These are phyloP conservation scores for Arctium lappa DNA, from an alignment of 129 eudicot genomes.

Conservation along the genomic window DNA sequence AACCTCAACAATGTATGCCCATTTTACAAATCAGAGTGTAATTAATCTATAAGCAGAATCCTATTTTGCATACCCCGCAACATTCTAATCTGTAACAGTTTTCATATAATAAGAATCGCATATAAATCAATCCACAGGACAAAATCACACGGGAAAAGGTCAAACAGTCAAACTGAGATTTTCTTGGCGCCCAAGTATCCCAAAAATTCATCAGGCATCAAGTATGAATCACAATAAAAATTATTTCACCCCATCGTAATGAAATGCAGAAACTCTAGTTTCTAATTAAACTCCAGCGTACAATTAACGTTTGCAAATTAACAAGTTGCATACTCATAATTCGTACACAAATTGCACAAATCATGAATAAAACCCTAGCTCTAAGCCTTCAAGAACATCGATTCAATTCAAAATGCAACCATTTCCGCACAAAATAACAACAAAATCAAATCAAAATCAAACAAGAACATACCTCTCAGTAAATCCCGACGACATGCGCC, in stretches of 20 bases:
- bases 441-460: not conserved
- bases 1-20: not conserved
- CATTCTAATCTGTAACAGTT: not conserved
- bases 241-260: not conserved
- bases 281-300: not conserved
- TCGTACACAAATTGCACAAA: not conserved
- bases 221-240: not conserved
- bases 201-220: not conserved
- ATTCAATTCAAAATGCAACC: not conserved
- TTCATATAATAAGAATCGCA: not conserved
- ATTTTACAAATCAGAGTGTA: not conserved
- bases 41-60: not conserved
- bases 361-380: slow-evolving; percentile 9
- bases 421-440: not conserved
- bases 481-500: not conserved
- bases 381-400: not conserved
- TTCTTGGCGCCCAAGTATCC: not conserved
- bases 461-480: not conserved
- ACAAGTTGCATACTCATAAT: not conserved
- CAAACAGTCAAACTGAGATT: not conserved
- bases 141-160: not conserved
- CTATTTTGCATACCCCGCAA: not conserved
- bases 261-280: not conserved
- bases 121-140: not conserved
- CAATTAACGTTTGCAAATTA: not conserved